A percentile compares a stretch with the other conserved stretches of the same genome.
Conservation (phyloP, 805 yeast species). For the Starmerella sp. region DNA sequence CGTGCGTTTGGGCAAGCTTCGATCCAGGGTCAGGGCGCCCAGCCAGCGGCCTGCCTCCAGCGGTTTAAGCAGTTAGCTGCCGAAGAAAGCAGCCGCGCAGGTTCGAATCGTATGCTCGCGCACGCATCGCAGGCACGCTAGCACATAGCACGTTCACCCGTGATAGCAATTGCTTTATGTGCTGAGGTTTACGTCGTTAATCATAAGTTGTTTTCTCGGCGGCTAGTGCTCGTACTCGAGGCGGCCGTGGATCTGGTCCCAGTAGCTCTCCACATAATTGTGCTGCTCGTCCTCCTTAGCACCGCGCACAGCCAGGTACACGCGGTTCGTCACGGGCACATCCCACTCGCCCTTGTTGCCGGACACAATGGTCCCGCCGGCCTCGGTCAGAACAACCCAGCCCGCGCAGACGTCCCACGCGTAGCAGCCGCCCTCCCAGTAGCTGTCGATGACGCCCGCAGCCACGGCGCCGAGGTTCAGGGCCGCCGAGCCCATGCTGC, state of each 20-base stretch:
- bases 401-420: constrained; percentile 66
- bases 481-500: constrained; percentile 56
- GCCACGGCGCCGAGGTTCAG: constrained; percentile 50
- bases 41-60: not conserved
- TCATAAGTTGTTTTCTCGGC: not conserved
- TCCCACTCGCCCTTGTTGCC: constrained; percentile 42
- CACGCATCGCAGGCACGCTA: no score
- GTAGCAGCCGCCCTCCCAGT: constrained; percentile 64
- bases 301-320: constrained; percentile 50
- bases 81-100: no score
- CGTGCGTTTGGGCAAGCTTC: not conserved
- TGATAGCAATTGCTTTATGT: not conserved
- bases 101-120: no score
- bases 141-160: no score
- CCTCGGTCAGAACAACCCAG: constrained; percentile 48
- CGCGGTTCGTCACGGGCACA: constrained; percentile 40
- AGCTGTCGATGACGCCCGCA: constrained; percentile 46
- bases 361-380: constrained; percentile 49
- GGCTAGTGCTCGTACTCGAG: constrained; percentile 31
- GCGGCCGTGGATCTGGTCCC: constrained; percentile 40
- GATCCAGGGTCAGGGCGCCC: not conserved
- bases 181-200: not conserved
- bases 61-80: no score
- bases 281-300: constrained; percentile 37
- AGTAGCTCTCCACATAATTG: constrained; percentile 38